Percentiles rank a stretch among this genome's conserved stretches.
Conservation (phyloP, 768 basidiomycete genomes). For the Russula sp. region DNA sequence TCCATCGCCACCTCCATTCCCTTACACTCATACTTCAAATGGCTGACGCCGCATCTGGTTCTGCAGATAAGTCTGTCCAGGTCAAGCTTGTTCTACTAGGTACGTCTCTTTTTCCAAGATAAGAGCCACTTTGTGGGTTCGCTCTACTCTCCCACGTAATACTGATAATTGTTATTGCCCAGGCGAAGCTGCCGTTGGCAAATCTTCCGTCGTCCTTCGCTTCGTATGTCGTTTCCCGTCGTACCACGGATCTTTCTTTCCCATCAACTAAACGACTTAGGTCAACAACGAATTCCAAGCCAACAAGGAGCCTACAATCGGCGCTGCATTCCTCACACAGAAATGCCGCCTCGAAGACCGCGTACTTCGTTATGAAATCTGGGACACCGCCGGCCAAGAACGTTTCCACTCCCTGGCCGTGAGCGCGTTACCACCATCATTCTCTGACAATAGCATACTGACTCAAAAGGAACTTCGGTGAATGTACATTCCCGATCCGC, state of each 20-base stretch:
- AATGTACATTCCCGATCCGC: constrained; percentile 10
- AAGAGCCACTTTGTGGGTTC: not conserved
- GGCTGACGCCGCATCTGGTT: constrained; percentile 72
- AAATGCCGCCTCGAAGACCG: constrained; percentile 95
- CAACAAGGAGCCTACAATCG: constrained; percentile 98
- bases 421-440: constrained; percentile 38
- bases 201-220: constrained; percentile 96
- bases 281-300: constrained; percentile 97
- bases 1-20: not conserved
- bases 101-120: constrained; percentile 40
- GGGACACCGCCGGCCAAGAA: constrained; percentile 95
- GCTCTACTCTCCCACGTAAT: constrained; percentile 7
- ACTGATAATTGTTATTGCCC: constrained; percentile 11
- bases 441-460: not conserved
- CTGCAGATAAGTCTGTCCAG: constrained; percentile 85
- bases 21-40: constrained; percentile 38
- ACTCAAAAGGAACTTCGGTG: not conserved
- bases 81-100: constrained; percentile 97
- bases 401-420: constrained; percentile 97
- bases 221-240: constrained; percentile 59
- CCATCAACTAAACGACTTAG: constrained; percentile 39
- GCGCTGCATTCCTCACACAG: constrained; percentile 93
- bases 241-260: constrained; percentile 17
- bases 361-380: constrained; percentile 91
- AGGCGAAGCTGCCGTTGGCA: constrained; percentile 99